phyloP scores from a whole-genome alignment of 768 basidiomycete genomes.

The Gelatoporia subvermispora region DNA sequence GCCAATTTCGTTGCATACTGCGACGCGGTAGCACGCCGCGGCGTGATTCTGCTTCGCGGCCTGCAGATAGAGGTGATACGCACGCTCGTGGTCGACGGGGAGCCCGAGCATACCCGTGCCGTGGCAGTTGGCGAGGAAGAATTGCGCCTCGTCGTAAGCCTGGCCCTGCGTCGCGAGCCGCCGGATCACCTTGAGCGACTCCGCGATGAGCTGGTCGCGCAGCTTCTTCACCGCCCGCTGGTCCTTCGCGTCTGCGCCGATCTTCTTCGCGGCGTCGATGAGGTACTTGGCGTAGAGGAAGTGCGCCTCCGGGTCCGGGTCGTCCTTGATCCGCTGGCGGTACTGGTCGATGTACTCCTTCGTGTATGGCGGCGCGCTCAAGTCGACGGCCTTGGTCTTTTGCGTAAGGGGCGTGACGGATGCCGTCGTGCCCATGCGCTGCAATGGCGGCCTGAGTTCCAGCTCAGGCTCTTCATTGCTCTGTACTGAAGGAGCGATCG shows the following conservation, averaged over 20 bases:
- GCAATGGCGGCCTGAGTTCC: conserved; percentile 51
- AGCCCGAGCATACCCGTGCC: conserved; percentile 95
- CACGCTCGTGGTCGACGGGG: conserved; percentile 94
- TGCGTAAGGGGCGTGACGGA: conserved; percentile 54
- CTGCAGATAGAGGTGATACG: conserved; percentile 95
- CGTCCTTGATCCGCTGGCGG: conserved; percentile 92
- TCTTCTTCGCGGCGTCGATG: conserved; percentile 94
- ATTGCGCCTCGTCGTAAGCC: conserved; percentile 94
- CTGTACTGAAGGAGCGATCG: conserved; percentile 10
- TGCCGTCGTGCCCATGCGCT: conserved; percentile 53
- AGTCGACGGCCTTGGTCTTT: conserved; percentile 78
- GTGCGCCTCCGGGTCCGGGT: conserved; percentile 97
- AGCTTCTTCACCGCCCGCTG: conserved; percentile 87
- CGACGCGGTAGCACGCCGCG: conserved; percentile 91
- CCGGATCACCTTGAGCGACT: conserved; percentile 89
- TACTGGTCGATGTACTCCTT: conserved; percentile 98
- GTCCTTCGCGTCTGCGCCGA: conserved; percentile 68
- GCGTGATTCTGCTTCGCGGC: conserved; percentile 97
- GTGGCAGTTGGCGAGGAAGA: conserved; percentile 96
- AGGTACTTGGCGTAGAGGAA: conserved; percentile 98
- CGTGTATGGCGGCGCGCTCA: conserved; percentile 82
- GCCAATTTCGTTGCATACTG: conserved; percentile 98
- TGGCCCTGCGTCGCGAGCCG: conserved; percentile 89
- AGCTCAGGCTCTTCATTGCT: conserved; percentile 39
- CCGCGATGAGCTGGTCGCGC: conserved; percentile 78